Evolutionary conservation across 2,329 filamentous ascomycete genomes (phyloP).

Genomic region (Mycosphaerella sp.): DNA sequence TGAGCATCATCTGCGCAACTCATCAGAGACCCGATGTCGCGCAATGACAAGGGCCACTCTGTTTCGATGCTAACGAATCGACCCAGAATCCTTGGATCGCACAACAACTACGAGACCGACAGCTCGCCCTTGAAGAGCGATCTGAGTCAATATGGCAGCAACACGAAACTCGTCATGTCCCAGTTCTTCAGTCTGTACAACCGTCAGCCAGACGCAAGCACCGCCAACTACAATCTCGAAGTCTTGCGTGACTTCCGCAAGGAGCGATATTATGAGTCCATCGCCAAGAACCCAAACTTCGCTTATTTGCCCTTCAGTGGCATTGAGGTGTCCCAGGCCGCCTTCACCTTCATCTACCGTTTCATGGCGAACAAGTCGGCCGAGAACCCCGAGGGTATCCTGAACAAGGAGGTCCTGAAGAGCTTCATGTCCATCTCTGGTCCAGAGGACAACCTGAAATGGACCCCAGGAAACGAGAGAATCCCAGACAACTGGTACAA

Average conservation of each 20-base stretch:
- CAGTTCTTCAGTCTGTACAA: slow-evolving; percentile 27
- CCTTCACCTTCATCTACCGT: slow-evolving; percentile 33
- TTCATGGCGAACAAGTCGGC: slow-evolving; percentile 38
- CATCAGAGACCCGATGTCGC: too few relatives aligned
- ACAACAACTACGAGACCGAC: slow-evolving; percentile 36
- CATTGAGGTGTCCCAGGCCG: slow-evolving; percentile 29
- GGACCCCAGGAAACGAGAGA: slow-evolving; percentile 35
- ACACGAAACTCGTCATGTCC: slow-evolving; percentile 15
- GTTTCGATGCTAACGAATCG: too few relatives aligned
- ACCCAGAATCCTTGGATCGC: slow-evolving; percentile 21
- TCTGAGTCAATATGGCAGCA: slow-evolving; percentile 27
- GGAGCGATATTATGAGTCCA: slow-evolving; percentile 25
- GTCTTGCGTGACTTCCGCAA: slow-evolving; percentile 27
- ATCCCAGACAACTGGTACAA: slow-evolving; percentile 40
- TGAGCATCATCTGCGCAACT: too few relatives aligned
- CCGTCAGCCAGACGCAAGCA: slow-evolving; percentile 15
- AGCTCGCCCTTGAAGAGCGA: slow-evolving; percentile 31
- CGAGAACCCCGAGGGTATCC: slow-evolving; percentile 34
- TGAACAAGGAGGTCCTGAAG: slow-evolving; percentile 36
- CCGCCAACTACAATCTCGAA: slow-evolving; percentile 30
- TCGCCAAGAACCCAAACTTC: slow-evolving; percentile 33
- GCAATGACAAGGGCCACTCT: too few relatives aligned
- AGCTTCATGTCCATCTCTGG: slow-evolving; percentile 37
- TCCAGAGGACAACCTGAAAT: slow-evolving; percentile 27
- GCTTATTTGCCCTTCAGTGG: slow-evolving; percentile 26